Evolutionary conservation across 2,329 filamentous ascomycete species (phyloP), one percentile per base, ranked within the genome.

Genomic region (Xenosphaeropsis pyriputrescens): DNA sequence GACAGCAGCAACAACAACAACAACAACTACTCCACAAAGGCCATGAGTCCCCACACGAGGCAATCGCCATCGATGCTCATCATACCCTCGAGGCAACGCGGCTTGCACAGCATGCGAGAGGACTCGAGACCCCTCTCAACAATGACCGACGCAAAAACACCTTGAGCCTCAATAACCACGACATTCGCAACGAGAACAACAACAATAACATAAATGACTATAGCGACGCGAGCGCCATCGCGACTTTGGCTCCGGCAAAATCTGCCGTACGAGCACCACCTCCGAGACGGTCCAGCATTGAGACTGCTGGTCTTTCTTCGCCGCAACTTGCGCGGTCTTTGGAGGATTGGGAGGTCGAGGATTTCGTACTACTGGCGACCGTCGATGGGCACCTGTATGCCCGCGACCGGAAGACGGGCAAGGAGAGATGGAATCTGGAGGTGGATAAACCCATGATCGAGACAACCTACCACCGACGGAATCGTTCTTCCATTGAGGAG

Each of bases 281-380:
- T 63, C 75, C 76, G 75, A 70, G 74, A 75, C 64, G 68, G 58
- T 73, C 71, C 63, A 71, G 69, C 47, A 58, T 54, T 41, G 49
- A 63, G 40, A 66, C 70, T 59, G 68, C 70, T 59, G 77, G 76
- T 53, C 68, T 82, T 61, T 73, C 80, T 67, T 79, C 83, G 82
- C 82, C 79, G 79, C 80, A 84, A 59, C 40, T 72, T 81, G 89
- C 86, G 88, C 88, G 89, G 77, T 93, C 81, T 71, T 71, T 96
- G 74, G 81, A 88, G 75, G 89, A 95, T 67, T 96, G 89, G 89
- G 85, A 95, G 82, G 88, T 95, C 66, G 89, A 96, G 84, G 88
- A 96, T 70, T 93, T 95, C 75, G 84, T 96, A 67, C 85, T 98
- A 70, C 71, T 98, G 82, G 89, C 91, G 84, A 96, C 91, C 74